These are phyloP conservation scores for Lactarius indigo DNA, from an alignment of 768 basidiomycete genomes.

Conservation along the genomic window DNA sequence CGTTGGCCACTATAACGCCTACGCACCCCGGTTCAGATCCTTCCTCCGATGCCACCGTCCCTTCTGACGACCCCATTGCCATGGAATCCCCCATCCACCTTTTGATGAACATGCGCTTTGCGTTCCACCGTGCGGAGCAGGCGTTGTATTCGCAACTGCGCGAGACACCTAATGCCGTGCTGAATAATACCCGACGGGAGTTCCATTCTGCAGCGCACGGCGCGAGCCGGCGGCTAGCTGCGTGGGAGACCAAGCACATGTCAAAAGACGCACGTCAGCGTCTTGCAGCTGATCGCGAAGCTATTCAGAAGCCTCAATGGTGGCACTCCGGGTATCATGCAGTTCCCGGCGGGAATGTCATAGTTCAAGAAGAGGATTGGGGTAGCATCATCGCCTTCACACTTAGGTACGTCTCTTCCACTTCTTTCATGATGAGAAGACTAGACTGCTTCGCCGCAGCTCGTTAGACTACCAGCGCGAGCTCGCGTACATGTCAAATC, in stretches of 20 bases:
- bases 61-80: constrained; percentile 25
- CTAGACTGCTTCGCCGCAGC: constrained; percentile 34
- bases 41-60: constrained; percentile 17
- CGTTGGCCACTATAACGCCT: constrained; percentile 5
- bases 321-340: constrained; percentile 59
- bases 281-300: constrained; percentile 21
- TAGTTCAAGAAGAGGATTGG: constrained; percentile 70
- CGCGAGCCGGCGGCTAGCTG: constrained; percentile 49
- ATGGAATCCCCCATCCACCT: constrained; percentile 37
- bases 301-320: constrained; percentile 57
- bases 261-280: constrained; percentile 30
- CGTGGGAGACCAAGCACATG: constrained; percentile 68
- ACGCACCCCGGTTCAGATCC: background rate
- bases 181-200: constrained; percentile 61
- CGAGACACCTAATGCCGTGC: constrained; percentile 39
- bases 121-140: constrained; percentile 59
- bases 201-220: constrained; percentile 53
- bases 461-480: constrained; percentile 55
- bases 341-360: constrained; percentile 61
- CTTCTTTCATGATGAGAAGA: background rate
- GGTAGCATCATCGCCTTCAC: constrained; percentile 78
- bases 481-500: constrained; percentile 32
- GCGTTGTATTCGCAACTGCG: constrained; percentile 53
- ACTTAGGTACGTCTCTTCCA: constrained; percentile 46
- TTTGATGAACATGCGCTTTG: constrained; percentile 48